Percentiles rank a stretch among this genome's conserved stretches.
Conservation (phyloP, 2,329 filamentous ascomycete genomes). For the Madurella fahalii region DNA sequence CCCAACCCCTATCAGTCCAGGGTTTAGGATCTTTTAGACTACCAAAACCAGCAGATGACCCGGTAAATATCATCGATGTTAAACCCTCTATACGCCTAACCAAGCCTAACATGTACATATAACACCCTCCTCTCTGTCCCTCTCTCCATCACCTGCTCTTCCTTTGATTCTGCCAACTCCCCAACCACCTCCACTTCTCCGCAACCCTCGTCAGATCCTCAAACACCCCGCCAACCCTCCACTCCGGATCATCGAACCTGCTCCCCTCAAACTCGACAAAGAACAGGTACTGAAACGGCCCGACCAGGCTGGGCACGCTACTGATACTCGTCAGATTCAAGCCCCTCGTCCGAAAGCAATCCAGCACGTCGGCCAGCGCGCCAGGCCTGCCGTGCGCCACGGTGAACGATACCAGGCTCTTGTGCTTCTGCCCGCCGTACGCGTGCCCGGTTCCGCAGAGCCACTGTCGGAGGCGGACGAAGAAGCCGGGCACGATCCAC, state of each 20-base stretch:
- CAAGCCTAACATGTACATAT: no score
- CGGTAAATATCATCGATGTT: no score
- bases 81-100: no score
- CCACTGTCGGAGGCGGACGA: no score
- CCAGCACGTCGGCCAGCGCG: constrained; percentile 75
- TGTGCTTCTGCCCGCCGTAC: constrained; percentile 36
- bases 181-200: constrained; percentile 63
- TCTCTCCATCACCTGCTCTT: constrained; percentile 3
- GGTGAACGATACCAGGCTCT: constrained; percentile 79
- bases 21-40: no score
- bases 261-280: constrained; percentile 83
- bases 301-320: constrained; percentile 69
- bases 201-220: constrained; percentile 55
- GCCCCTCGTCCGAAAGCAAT: constrained; percentile 67
- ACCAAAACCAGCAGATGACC: no score
- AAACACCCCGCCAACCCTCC: constrained; percentile 48
- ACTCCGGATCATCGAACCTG: constrained; percentile 47
- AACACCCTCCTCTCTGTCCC: not conserved
- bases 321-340: constrained; percentile 91
- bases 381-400: constrained; percentile 73
- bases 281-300: constrained; percentile 88
- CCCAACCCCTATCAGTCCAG: no score
- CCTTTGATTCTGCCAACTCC: constrained; percentile 56
- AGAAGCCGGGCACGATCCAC: no score
- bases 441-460: no score